Evolutionary conservation across 139 green algal genomes (phyloP).

Genomic region (Picochlorum sp.): DNA sequence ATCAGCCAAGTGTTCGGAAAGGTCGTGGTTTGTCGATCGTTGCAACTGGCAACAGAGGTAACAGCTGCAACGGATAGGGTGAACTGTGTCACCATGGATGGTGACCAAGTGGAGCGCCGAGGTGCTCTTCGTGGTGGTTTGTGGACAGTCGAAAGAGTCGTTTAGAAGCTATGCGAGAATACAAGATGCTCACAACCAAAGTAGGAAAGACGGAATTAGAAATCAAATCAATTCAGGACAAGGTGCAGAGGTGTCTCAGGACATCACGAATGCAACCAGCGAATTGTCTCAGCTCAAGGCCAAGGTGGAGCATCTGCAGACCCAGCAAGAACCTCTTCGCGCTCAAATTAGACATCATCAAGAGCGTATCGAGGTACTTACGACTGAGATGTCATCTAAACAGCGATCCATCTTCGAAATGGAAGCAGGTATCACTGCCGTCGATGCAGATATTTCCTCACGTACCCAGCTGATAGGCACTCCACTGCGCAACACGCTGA

Average conservation of each 20-base stretch:
- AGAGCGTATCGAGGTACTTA: neutral
- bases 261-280: conserved; percentile 32
- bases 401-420: conserved; percentile 1
- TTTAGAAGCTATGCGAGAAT: conserved; percentile 38
- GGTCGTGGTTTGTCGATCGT: conserved; percentile 56
- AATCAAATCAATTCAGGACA: conserved; percentile 14
- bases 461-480: conserved; percentile 50
- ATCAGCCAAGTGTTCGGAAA: conserved; percentile 72
- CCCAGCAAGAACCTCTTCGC: conserved; percentile 6
- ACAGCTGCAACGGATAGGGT: conserved; percentile 33
- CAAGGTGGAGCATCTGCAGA: conserved; percentile 19
- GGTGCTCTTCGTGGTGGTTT: conserved; percentile 71
- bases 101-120: conserved; percentile 46
- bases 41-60: conserved; percentile 49
- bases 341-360: conserved; percentile 22
- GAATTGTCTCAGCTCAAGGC: conserved; percentile 26
- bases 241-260: conserved; percentile 23
- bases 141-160: conserved; percentile 41
- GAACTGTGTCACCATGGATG: conserved; percentile 86
- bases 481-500: conserved; percentile 48
- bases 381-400: neutral
- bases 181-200: conserved; percentile 26
- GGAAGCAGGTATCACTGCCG: conserved; percentile 3
- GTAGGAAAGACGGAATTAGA: conserved; percentile 3
- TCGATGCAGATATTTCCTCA: conserved; percentile 29